Evolutionary conservation across 768 basidiomycete genomes (phyloP).

Genomic region (Termitomyces sp.): DNA sequence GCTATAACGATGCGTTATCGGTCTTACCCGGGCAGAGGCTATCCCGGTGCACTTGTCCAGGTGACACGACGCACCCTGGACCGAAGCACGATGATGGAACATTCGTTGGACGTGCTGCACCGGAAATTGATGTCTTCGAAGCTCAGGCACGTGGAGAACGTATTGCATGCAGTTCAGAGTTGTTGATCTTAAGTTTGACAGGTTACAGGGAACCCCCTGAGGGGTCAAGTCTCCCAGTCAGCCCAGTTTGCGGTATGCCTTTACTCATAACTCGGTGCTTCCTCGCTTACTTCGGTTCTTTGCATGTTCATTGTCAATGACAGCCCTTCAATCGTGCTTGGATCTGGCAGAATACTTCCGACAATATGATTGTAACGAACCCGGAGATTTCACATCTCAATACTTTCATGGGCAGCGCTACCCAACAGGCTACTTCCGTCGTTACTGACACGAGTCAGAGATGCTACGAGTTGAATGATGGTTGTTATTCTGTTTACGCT

Average conservation of each 20-base stretch:
- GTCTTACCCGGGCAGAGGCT: constrained; percentile 74
- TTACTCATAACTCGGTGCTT: constrained; percentile 1
- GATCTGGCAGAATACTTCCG: constrained; percentile 55
- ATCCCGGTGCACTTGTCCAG: constrained; percentile 76
- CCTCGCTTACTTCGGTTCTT: constrained; percentile 2
- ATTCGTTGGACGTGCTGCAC: constrained; percentile 74
- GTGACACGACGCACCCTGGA: constrained; percentile 70
- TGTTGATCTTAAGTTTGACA: constrained; percentile 14
- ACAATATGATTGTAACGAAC: constrained; percentile 51
- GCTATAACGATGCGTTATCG: constrained; percentile 40
- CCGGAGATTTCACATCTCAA: constrained; percentile 52
- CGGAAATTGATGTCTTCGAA: constrained; percentile 87
- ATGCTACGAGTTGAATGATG: constrained; percentile 57
- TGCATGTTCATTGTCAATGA: background rate
- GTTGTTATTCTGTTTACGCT: constrained; percentile 68
- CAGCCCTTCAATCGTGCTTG: constrained; percentile 74
- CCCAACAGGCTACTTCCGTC: constrained; percentile 75
- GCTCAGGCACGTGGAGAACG: constrained; percentile 46
- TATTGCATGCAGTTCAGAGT: constrained; percentile 5
- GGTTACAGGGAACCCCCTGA: constrained; percentile 41
- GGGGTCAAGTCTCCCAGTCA: constrained; percentile 74
- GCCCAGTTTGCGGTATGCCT: constrained; percentile 68
- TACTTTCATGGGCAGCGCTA: constrained; percentile 58
- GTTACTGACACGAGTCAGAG: constrained; percentile 60
- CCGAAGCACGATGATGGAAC: constrained; percentile 65